phyloP scores from a whole-genome alignment of 352 stramenopile species.

The Globisporangium heterothallicum region DNA sequence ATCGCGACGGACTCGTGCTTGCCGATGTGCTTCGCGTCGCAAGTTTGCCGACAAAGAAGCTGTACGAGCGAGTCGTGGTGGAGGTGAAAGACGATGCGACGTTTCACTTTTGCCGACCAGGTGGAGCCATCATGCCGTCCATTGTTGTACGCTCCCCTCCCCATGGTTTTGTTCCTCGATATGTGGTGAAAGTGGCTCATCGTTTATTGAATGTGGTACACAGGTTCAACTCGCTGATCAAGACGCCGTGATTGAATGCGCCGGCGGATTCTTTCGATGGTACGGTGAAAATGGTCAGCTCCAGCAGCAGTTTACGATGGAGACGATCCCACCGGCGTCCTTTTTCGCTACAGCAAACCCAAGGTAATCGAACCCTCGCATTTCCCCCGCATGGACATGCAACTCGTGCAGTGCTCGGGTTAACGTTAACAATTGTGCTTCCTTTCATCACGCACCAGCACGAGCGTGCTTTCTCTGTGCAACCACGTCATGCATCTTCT shows the following conservation, averaged over 20 bases:
- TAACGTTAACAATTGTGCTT: background rate
- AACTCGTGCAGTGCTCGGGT: too few relatives aligned
- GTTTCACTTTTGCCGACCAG: conserved; percentile 25
- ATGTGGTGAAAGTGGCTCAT: background rate
- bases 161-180: background rate
- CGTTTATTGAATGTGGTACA: too few relatives aligned
- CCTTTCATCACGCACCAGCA: background rate
- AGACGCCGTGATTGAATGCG: conserved; percentile 16
- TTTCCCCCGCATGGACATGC: too few relatives aligned
- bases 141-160: background rate
- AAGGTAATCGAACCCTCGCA: conserved; percentile 1
- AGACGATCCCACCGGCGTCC: conserved; percentile 43
- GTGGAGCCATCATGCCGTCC: background rate
- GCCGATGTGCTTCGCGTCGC: conserved; percentile 37
- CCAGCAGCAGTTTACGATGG: conserved; percentile 51
- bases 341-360: background rate
- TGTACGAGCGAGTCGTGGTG: conserved; percentile 36
- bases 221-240: conserved; percentile 6
- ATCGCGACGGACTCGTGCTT: conserved; percentile 20
- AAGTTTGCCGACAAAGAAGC: conserved; percentile 26
- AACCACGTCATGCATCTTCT: conserved; percentile 11
- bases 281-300: conserved; percentile 24
- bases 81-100: conserved; percentile 25
- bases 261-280: conserved; percentile 44
- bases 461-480: conserved; percentile 8